Base-by-base conservation (phyloP, 208 protist species). In the Vickermania spadyakhi region DNA sequence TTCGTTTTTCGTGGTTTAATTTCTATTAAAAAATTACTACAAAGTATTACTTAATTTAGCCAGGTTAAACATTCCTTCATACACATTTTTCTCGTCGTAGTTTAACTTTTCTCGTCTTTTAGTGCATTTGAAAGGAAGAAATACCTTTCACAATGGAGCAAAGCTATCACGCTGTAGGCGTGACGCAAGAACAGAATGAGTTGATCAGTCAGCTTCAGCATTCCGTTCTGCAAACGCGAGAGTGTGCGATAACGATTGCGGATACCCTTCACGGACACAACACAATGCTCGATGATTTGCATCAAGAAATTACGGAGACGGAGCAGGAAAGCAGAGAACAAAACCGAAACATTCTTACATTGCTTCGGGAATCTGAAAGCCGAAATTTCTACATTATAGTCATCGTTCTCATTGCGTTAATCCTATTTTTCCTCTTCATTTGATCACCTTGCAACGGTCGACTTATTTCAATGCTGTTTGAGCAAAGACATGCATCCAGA, bases 171-270 rank as follows among this genome's bases (percentile, higher is more conserved):
- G 18, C 36, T 7, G 7, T 45, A 18, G 11, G 11, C 18, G 36
- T 45, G 18, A 45, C 36, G 51, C 62, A 70, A 28, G 76, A 80
- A 55, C 83, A 94, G 63, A 81, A 86, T 59, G 70, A 79, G 18
- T 77, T 94, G 29, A 75, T 94, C 22, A 83, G 89, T 62, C 76
- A 94, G 66, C 72, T 94, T 28, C 86, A 94, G 58, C 73, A 77
- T 57, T 87, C 78, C 31, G 83, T 94, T 22, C 77, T 89, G 75
- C 84, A 89, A 62, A 94, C 86, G 55, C 71, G 79, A 0, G 76
- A 90, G 59, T 86, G 85, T 64, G 86, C 86, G 1, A 51, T 91
- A 5, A 62, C 75, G 31, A 94, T 94, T 62, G 84, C 83, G 31
- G 72, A 79, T 42, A 79, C 88, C 28, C 61, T 94, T 1, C 56